Percentiles rank a stretch among this genome's conserved stretches.
phyloP scores from a whole-genome alignment of 129 eudicot species.

The Artemisia argyi region DNA sequence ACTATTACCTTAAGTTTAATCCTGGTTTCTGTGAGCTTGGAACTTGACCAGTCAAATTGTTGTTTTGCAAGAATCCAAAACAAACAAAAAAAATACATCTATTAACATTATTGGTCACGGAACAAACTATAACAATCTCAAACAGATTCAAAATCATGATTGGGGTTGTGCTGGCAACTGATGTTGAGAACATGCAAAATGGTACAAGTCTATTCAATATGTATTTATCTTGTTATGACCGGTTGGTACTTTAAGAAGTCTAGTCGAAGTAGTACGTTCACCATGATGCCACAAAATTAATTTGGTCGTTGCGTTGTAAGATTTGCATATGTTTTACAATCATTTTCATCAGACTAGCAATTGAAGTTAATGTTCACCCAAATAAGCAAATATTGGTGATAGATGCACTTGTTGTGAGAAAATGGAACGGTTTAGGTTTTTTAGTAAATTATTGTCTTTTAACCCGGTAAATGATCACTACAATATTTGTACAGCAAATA shows the following conservation, averaged over 20 bases:
- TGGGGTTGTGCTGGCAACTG: slow-evolving; percentile 9
- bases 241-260: slow-evolving; percentile 15
- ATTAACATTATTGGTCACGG: not conserved
- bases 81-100: not conserved
- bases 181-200: slow-evolving; percentile 23
- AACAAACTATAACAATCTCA: not conserved
- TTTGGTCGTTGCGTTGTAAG: too few relatives aligned
- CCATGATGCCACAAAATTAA: slow-evolving; percentile 9
- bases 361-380: not conserved
- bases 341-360: not conserved
- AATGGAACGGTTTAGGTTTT: too few relatives aligned
- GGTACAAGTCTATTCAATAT: slow-evolving; percentile 18
- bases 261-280: slow-evolving; percentile 24
- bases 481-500: too few relatives aligned
- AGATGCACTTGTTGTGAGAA: too few relatives aligned
- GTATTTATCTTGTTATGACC: slow-evolving; percentile 12
- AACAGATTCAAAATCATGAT: not conserved
- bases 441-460: too few relatives aligned
- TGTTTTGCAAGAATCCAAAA: slow-evolving; percentile 69
- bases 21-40: slow-evolving; percentile 61
- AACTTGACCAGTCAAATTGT: slow-evolving; percentile 73
- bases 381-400: too few relatives aligned
- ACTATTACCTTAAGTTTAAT: slow-evolving; percentile 50
- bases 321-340: not conserved
- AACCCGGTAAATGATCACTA: too few relatives aligned